phyloP scores from a whole-genome alignment of 441 rosid genomes.

The Mallotus repandus region DNA sequence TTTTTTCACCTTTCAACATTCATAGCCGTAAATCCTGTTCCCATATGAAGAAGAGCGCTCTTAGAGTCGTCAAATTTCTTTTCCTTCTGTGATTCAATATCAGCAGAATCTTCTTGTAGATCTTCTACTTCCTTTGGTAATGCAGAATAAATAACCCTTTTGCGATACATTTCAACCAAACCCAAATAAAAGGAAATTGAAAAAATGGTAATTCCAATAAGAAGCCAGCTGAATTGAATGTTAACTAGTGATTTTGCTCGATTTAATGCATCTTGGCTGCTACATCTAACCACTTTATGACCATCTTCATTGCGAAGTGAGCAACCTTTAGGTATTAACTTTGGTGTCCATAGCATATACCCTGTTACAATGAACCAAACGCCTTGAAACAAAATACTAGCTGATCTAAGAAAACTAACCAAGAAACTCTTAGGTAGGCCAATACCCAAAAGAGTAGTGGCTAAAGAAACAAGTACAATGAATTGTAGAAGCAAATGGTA shows the following conservation, averaged over 20 bases:
- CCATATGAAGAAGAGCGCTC: neutral
- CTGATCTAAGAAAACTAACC: conserved; percentile 61
- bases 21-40: neutral
- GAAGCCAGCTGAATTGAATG: conserved; percentile 54
- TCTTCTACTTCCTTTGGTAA: conserved; percentile 13
- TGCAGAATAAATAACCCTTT: neutral
- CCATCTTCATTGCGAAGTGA: conserved; percentile 54
- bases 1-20: neutral
- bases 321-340: conserved; percentile 55
- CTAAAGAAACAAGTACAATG: conserved; percentile 40
- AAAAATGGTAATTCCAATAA: conserved; percentile 40
- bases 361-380: conserved; percentile 67
- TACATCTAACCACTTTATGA: conserved; percentile 54
- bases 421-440: conserved; percentile 57
- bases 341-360: conserved; percentile 71
- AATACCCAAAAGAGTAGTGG: conserved; percentile 55
- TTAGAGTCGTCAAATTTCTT: neutral
- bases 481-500: conserved; percentile 65
- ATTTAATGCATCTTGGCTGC: conserved; percentile 43
- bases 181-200: conserved; percentile 40
- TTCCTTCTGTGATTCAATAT: conserved; percentile 7
- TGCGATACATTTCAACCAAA: conserved; percentile 32
- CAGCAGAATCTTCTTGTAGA: neutral
- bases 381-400: conserved; percentile 60
- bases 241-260: conserved; percentile 64